A percentile compares a stretch with the other conserved stretches of the same genome.
phyloP scores from a whole-genome alignment of 1,284 basidiomycete species.

The Ceratobasidium sp. region DNA sequence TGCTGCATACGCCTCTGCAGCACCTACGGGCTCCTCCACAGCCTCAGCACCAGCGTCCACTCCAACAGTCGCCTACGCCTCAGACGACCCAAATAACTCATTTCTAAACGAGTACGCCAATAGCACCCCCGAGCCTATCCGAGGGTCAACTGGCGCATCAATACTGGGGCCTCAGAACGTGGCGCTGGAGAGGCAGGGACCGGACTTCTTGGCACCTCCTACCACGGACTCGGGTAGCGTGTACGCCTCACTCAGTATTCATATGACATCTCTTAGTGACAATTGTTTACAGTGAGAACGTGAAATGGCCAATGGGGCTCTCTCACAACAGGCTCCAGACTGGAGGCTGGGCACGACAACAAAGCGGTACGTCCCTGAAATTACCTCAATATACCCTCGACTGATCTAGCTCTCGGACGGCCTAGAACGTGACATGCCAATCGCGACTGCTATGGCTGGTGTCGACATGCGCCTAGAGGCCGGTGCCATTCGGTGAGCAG shows the following conservation, averaged over 20 bases:
- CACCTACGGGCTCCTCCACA: not conserved
- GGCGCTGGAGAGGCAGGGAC: constrained; percentile 1
- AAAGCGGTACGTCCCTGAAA: constrained; percentile 61
- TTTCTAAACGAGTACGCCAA: not conserved
- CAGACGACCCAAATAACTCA: constrained; percentile 18
- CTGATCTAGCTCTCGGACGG: constrained; percentile 6
- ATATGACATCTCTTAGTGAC: constrained; percentile 39
- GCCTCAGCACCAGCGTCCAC: not conserved
- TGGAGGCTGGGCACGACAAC: constrained; percentile 77
- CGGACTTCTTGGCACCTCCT: constrained; percentile 10
- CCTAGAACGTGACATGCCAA: constrained; percentile 62
- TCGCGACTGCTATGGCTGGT: constrained; percentile 69
- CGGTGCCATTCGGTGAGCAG: constrained; percentile 67
- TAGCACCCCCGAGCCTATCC: not conserved
- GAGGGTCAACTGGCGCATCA: not conserved
- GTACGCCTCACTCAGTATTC: constrained; percentile 1
- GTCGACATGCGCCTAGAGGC: constrained; percentile 77
- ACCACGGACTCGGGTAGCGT: constrained; percentile 17
- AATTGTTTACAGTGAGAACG: constrained; percentile 59
- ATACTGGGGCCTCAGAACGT: constrained; percentile 21
- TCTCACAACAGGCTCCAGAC: constrained; percentile 74
- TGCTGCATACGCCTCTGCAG: constrained; percentile 10
- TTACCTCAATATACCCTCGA: constrained; percentile 6
- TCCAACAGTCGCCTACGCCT: constrained; percentile 20
- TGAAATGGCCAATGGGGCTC: constrained; percentile 76